Evolutionary conservation across 176 grass and related monocot genomes (phyloP).

Genomic region (Bothriochloa decipiens): DNA sequence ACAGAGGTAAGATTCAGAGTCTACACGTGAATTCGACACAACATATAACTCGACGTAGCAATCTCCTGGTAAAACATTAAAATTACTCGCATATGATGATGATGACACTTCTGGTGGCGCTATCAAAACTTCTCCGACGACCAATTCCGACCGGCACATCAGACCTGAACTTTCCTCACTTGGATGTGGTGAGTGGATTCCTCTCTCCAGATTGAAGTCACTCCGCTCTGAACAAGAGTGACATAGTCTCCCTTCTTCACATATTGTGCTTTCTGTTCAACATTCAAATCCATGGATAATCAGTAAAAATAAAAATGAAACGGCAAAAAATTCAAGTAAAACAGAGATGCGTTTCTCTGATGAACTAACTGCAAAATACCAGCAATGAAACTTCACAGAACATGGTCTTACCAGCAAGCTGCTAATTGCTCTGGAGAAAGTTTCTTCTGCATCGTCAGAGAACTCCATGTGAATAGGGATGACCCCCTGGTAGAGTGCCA

Average conservation of each 20-base stretch:
- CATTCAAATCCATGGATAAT: conserved; percentile 36
- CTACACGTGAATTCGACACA: conserved; percentile 41
- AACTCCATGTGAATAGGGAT: conserved; percentile 89
- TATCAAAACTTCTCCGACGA: conserved; percentile 51
- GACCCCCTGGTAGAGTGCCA: conserved; percentile 90
- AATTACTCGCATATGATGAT: background rate
- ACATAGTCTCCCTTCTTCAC: conserved; percentile 78
- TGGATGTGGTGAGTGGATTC: conserved; percentile 94
- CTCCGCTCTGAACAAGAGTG: conserved; percentile 94
- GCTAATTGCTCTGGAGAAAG: conserved; percentile 83
- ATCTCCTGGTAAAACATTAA: conserved; percentile 29
- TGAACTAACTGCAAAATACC: background rate
- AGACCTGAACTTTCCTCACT: conserved; percentile 75
- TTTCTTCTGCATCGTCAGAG: conserved; percentile 91
- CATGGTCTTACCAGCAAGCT: conserved; percentile 66
- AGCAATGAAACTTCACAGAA: conserved; percentile 5
- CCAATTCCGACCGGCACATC: background rate
- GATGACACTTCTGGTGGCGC: conserved; percentile 32
- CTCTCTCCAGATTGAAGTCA: conserved; percentile 87
- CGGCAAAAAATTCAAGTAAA: background rate
- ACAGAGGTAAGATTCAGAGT: conserved; percentile 28
- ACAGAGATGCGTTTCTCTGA: background rate
- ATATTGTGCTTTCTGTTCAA: conserved; percentile 60
- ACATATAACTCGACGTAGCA: conserved; percentile 32
- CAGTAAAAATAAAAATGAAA: background rate